Percentiles rank a stretch among this genome's conserved stretches.
These are phyloP conservation scores for Pterocarpus macrocarpus DNA, from an alignment of 306 rosid species.

Conservation along the genomic window DNA sequence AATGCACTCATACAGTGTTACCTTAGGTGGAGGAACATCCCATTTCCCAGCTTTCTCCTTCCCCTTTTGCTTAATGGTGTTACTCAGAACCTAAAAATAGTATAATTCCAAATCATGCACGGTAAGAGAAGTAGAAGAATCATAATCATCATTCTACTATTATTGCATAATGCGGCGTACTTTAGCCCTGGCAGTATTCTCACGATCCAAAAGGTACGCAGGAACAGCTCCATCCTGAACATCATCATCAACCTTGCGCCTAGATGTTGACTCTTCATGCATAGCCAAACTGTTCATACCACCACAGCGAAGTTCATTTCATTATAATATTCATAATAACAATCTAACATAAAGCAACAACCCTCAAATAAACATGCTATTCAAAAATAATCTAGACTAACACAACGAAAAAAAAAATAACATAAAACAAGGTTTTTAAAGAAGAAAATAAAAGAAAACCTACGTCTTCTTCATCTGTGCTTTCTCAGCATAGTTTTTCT, in stretches of 20 bases:
- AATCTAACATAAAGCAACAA: not conserved
- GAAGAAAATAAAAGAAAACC: conserved; percentile 30
- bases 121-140: not conserved
- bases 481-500: conserved; percentile 86
- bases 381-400: not conserved
- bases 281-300: conserved; percentile 67
- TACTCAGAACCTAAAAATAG: conserved; percentile 75
- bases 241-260: conserved; percentile 88
- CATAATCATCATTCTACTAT: not conserved
- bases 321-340: not conserved
- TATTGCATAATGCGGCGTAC: conserved; percentile 45
- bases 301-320: not conserved
- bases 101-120: conserved; percentile 28
- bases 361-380: not conserved
- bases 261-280: conserved; percentile 86
- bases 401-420: conserved; percentile 2
- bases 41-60: conserved; percentile 98
- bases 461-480: conserved; percentile 93
- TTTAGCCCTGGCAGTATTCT: conserved; percentile 78
- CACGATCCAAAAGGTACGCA: conserved; percentile 89
- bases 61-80: conserved; percentile 92
- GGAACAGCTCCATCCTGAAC: conserved; percentile 88
- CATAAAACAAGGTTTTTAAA: no score
- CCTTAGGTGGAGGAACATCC: conserved; percentile 98
- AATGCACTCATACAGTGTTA: conserved; percentile 18